Conservation (phyloP, 495 filamentous ascomycete species). For the Annulohypoxylon nitens region DNA sequence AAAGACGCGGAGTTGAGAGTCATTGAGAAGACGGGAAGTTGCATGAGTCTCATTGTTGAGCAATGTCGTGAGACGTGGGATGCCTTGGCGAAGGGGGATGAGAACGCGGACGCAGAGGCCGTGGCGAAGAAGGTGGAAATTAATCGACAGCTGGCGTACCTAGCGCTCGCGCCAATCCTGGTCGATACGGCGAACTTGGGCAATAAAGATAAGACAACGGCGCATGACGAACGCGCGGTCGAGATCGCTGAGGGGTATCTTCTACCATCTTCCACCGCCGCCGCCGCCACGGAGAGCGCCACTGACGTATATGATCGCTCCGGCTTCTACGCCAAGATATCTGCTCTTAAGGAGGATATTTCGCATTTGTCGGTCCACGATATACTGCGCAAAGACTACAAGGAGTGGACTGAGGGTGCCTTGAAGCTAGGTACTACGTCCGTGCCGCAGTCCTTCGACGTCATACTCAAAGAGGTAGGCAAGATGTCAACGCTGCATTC, state of each 20-base stretch:
- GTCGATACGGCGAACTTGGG: conserved; percentile 86
- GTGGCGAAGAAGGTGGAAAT: conserved; percentile 40
- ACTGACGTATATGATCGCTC: conserved; percentile 63
- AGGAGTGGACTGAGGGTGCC: conserved; percentile 78
- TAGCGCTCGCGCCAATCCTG: conserved; percentile 84
- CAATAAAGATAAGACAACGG: conserved; percentile 77
- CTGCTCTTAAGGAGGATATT: conserved; percentile 78
- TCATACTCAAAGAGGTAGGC: conserved; percentile 70
- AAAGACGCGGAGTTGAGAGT: conserved; percentile 67
- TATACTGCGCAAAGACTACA: conserved; percentile 90
- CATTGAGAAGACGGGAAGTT: conserved; percentile 80
- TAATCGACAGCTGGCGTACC: conserved; percentile 73
- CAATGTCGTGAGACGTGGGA: conserved; percentile 72
- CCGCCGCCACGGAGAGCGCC: not conserved
- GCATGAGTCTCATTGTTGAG: conserved; percentile 79
- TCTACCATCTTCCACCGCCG: not conserved
- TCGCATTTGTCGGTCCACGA: conserved; percentile 75
- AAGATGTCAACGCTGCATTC: conserved; percentile 51
- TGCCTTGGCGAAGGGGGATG: conserved; percentile 39
- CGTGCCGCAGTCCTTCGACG: conserved; percentile 75
- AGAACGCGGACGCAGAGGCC: not conserved
- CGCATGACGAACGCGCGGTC: conserved; percentile 73
- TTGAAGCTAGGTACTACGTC: conserved; percentile 79
- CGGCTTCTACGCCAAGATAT: conserved; percentile 73
- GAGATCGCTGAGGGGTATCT: conserved; percentile 69